phyloP scores from a whole-genome alignment of 73 alveolate species.

The Symbiodinium natans region DNA sequence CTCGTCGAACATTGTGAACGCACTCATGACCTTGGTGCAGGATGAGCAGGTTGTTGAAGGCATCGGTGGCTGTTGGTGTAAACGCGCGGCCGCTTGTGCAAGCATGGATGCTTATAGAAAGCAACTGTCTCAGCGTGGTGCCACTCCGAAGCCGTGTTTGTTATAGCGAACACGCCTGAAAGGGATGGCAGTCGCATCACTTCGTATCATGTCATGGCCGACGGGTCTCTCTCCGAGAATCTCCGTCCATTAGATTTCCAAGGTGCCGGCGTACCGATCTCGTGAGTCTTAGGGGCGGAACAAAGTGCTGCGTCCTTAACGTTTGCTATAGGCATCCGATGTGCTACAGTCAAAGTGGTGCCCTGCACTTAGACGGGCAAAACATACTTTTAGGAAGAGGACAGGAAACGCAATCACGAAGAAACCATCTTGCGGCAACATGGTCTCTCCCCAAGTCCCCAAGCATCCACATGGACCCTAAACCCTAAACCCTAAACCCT shows the following conservation, averaged over 20 bases:
- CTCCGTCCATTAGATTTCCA: background rate
- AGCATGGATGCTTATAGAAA: no score
- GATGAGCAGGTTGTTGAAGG: no score
- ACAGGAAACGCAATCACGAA: background rate
- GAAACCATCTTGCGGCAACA: background rate
- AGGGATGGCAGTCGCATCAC: background rate
- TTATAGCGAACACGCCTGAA: constrained; percentile 82
- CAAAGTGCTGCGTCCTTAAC: constrained; percentile 35
- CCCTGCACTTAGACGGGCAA: background rate
- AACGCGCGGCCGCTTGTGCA: no score
- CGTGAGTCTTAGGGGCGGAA: constrained; percentile 48
- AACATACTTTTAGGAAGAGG: background rate
- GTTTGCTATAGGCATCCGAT: background rate
- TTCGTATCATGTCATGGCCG: background rate
- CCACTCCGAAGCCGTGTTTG: constrained; percentile 72
- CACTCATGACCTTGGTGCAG: constrained; percentile 47
- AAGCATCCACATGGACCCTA: background rate
- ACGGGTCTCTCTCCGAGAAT: background rate
- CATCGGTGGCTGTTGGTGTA: no score
- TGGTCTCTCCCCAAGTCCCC: background rate
- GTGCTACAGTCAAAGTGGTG: background rate
- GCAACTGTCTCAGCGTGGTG: background rate
- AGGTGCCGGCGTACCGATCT: constrained; percentile 18
- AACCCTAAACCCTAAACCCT: no score
- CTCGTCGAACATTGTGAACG: constrained; percentile 82